Evolutionary conservation across 192 early-diverging fungal genomes (phyloP), one percentile per base, ranked within the genome.

Genomic region (Coemansia sp.): DNA sequence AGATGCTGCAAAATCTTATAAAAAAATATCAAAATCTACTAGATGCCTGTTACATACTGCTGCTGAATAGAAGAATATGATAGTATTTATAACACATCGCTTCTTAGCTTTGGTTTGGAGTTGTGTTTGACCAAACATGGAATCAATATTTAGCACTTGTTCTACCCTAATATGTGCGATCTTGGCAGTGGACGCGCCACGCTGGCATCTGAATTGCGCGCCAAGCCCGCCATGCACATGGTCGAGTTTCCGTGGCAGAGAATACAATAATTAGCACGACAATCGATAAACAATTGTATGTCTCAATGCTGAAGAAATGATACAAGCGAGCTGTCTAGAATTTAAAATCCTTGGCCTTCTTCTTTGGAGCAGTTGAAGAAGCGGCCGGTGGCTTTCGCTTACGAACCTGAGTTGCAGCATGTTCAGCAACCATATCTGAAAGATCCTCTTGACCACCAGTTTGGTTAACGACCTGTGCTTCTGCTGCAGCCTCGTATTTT

Each of bases 341-440:
- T 34, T 82, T 82, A 57, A 74, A 82, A 19, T 77, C 71, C 34
- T 76, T 71, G 53, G 64, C 69, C n/a, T 67, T 68, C 56, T 78
- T 78, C 64, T 84, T 82, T 7, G 71, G 63, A 44, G 74, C 56
- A 34, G 67, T 49, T 3, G 65, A 65, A 53, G 81, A 73, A n/a
- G 72, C 71, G 49, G 88, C 84, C 28, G 86, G 72, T 69, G 87
- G 73, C 71, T 88, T 90, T 54, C 86, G 80, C 78, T 92, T 93
- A 55, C 85, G 85, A 8, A 86, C 73, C 58, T 90, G 83, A 59
- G 84, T 82, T 7, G 69, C 81, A 5, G 88, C 89, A 81, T 94
- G 92, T 57, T 95, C 92, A 9, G 89, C 91, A 27, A 94, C 86
- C 85, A 95, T 85, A 67, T 97, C 96, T 1, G 89, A 89, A 25